Evolutionary conservation across 2,329 filamentous ascomycete genomes (phyloP), one percentile per base, ranked within the genome.

Genomic region (Zasmidium citrigriseum): DNA sequence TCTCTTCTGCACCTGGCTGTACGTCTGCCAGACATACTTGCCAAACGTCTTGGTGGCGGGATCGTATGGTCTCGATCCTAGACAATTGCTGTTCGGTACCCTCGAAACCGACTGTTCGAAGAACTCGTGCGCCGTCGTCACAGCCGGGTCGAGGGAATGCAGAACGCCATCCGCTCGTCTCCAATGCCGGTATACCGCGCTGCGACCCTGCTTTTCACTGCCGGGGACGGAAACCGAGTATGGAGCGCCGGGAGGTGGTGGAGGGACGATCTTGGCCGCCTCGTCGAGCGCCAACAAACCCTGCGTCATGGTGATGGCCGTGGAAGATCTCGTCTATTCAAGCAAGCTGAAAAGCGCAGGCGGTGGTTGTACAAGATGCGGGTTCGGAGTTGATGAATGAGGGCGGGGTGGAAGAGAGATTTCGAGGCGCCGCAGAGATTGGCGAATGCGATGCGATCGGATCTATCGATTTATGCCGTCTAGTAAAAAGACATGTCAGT

Each of bases 11-110:
- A 93, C 83, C 60, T 95, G 86, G 68, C 81, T 82, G 70, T 96
- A 98, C 59, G 88, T 90, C 67, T 93, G 78, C 92, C 93, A 98
- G 59, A 87, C 82, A 72, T 89, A 99, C 64, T 85, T 85, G 58
- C 88, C 86, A 76, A 85, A 96, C 1, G 83, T 83, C 78, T 92
- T 88, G 50, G 86, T 90, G 38, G 76, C 77, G 2, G 89, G 76
- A 74, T 96, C 87, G 83, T 91, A 98, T 3, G 89, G 84, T 63
- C 95, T 86, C 73, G 85, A 85, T 57, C 95, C 95, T 59, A 98
- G 80, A 75, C 90, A 96, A 67, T 82, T 86, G 68, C 83, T 84
- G 69, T 86, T 89, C 48, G 89, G 85, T 55, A 80, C 80, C 69
- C 81, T 83, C 64, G 82, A 83, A 57, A 82, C 86, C 2, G 67